These are phyloP conservation scores for Psilocybe sp. DNA, from an alignment of 768 basidiomycete genomes.

Conservation along the genomic window DNA sequence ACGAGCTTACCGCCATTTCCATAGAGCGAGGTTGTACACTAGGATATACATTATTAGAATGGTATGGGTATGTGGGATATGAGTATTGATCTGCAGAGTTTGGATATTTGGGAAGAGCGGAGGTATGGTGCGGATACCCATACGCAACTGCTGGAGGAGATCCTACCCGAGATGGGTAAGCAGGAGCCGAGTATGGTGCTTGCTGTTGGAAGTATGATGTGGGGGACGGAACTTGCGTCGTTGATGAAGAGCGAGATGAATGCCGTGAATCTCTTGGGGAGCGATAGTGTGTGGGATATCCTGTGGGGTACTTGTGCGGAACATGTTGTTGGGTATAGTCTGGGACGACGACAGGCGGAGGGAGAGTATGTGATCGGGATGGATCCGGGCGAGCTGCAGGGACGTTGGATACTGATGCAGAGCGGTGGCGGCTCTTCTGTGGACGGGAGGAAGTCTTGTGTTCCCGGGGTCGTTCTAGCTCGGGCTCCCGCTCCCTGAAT, in stretches of 20 bases:
- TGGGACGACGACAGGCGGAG: slow-evolving; percentile 14
- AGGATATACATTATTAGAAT: slow-evolving; percentile 4
- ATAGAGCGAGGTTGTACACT: slow-evolving; percentile 7
- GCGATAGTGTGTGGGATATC: slow-evolving; percentile 3
- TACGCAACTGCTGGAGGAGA: slow-evolving; percentile 8
- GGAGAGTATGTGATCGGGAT: slow-evolving; percentile 14
- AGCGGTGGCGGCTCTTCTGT: slow-evolving; percentile 17
- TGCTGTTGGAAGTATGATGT: slow-evolving; percentile 20
- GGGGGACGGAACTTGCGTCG: slow-evolving; percentile 17
- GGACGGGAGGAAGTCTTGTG: slow-evolving; percentile 1
- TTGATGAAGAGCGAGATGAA: slow-evolving; percentile 23
- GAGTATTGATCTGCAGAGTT: slow-evolving; percentile 2
- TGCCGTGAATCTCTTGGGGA: slow-evolving; percentile 24
- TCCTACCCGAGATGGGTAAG: slow-evolving; percentile 5
- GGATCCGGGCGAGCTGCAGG: slow-evolving; percentile 13
- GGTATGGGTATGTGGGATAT: slow-evolving; percentile 5
- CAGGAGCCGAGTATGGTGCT: slow-evolving; percentile 14
- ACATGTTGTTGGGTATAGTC: neutral
- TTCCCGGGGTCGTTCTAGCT: neutral
- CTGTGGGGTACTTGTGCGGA: neutral
- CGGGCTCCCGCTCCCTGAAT: slow-evolving; percentile 1
- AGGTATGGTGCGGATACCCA: slow-evolving; percentile 15
- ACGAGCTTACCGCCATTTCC: slow-evolving; percentile 16
- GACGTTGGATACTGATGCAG: slow-evolving; percentile 19
- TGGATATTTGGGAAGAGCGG: slow-evolving; percentile 13